Base-by-base conservation (phyloP, 2,329 filamentous ascomycete genomes). In the Apiospora rasikravindrae region DNA sequence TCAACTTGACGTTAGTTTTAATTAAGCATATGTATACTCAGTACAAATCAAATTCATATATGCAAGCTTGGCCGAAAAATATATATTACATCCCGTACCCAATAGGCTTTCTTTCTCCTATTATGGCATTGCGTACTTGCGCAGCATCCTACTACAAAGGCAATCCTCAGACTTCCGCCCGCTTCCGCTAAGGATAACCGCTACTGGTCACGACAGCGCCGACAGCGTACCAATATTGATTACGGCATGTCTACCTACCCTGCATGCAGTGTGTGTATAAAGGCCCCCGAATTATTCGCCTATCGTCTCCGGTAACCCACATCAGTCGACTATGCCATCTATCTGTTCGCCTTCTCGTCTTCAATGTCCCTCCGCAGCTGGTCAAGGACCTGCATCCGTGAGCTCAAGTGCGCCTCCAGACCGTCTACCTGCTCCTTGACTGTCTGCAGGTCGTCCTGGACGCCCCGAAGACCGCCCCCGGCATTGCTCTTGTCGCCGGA, bases 381-480 rank as follows among this genome's bases (percentile, higher is more conserved):
- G 67, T 93, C 90, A 78, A 99, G 84, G 42, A 92, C 89, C 75
- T 92, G 89, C 82, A 96, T 90, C 74, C 96, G 88, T 76, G 91
- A 91, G 78, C 90, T 88, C 78, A 98, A 84, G 86, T 99, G 96
- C 73, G 87, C 84, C 85, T 97, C 95, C 76, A 99, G 82, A 0
- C 95, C 95, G 76, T 98, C 95, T 2, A 99, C 92, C 86, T 99
- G 96, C 83, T 98, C 96, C 78, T 90, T 92, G n/a, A 99, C 94
- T 66, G 94, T 93, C 78, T 93, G 89, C 80, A 99, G 89, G 83
- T 99, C 96, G 49, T 97, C 95, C 72, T 90, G 86, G 57, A 98
- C 90, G 49, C 91, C 90, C 83, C 95, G 93, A 73, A 98, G 81
- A 73, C 89, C 89, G 74, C 92, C 90, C 0, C 94, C 95, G 10